A percentile compares a stretch with the other conserved stretches of the same genome.
Conservation (phyloP, 2,329 filamentous ascomycete species). For the Chrysoporthe austroafricana region DNA sequence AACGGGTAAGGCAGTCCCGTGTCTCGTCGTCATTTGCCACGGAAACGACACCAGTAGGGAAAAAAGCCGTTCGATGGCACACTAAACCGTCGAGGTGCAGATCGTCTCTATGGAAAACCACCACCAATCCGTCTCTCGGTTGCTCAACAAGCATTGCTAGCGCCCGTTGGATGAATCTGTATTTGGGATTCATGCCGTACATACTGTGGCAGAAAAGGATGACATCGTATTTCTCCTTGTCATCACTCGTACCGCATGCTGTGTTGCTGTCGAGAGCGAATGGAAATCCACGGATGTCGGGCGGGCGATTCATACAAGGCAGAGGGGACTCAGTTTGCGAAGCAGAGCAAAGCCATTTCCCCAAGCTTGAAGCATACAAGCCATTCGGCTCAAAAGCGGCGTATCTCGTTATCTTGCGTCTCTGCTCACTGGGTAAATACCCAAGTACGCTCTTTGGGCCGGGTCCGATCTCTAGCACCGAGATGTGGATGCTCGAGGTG, state of each 20-base stretch:
- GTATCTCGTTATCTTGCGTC: constrained; percentile 53
- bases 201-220: constrained; percentile 67
- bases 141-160: constrained; percentile 50
- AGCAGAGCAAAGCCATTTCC: constrained; percentile 45
- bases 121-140: constrained; percentile 47
- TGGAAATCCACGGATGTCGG: constrained; percentile 43
- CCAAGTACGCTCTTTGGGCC: constrained; percentile 59
- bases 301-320: constrained; percentile 43
- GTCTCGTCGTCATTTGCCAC: too few species aligned
- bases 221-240: constrained; percentile 52
- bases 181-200: constrained; percentile 60
- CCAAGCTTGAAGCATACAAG: constrained; percentile 48
- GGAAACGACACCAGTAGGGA: constrained; percentile 38
- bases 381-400: constrained; percentile 57
- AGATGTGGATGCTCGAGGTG: constrained; percentile 47
- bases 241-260: constrained; percentile 30
- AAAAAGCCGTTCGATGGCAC: constrained; percentile 50
- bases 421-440: constrained; percentile 47
- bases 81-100: constrained; percentile 53
- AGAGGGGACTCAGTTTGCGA: constrained; percentile 41
- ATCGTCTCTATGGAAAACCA: constrained; percentile 59
- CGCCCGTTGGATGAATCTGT: constrained; percentile 48
- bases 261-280: constrained; percentile 43
- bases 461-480: constrained; percentile 63
- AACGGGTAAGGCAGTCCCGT: too few species aligned